These are phyloP conservation scores for Colletotrichum sp. DNA, from an alignment of 2,329 filamentous ascomycete genomes.

Conservation along the genomic window DNA sequence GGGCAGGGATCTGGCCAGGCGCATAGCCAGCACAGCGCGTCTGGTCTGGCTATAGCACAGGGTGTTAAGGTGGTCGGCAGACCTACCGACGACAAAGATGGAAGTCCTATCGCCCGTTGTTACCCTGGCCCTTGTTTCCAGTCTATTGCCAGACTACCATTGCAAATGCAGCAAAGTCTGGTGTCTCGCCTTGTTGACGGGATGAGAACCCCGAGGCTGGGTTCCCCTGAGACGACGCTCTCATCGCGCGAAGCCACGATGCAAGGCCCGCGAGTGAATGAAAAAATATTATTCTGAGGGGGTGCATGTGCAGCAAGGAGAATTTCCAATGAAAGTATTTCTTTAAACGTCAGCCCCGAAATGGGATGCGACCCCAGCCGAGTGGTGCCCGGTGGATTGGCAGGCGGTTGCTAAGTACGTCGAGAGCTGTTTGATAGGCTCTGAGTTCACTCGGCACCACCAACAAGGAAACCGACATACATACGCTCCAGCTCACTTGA, in stretches of 20 bases:
- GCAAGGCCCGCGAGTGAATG: slow-evolving; percentile 3
- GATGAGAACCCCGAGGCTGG: neutral
- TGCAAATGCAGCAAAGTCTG: neutral
- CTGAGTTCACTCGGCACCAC: slow-evolving; percentile 9
- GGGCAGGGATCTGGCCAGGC: neutral
- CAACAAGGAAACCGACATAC: slow-evolving; percentile 26
- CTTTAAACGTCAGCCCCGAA: slow-evolving; percentile 13
- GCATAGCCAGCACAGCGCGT: slow-evolving; percentile 17
- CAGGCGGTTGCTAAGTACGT: slow-evolving; percentile 2
- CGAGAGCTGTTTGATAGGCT: slow-evolving; percentile 21
- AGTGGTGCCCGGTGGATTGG: neutral
- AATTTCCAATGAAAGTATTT: slow-evolving; percentile 5
- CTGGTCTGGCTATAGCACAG: slow-evolving; percentile 15
- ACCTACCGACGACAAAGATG: slow-evolving; percentile 2
- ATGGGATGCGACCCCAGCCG: slow-evolving; percentile 2
- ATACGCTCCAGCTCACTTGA: slow-evolving; percentile 35
- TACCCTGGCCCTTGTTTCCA: slow-evolving; percentile 14
- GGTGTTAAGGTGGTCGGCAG: slow-evolving; percentile 1
- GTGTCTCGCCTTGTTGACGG: slow-evolving; percentile 8
- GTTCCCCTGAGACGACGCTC: slow-evolving; percentile 1
- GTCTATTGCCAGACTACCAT: neutral
- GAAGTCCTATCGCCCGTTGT: slow-evolving; percentile 1
- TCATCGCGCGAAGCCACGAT: neutral
- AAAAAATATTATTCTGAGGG: neutral
- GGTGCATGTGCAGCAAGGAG: neutral